A percentile compares a stretch with the other conserved stretches of the same genome.
phyloP scores from a whole-genome alignment of 345 rosid genomes.

The Schrenkiella parvula region DNA sequence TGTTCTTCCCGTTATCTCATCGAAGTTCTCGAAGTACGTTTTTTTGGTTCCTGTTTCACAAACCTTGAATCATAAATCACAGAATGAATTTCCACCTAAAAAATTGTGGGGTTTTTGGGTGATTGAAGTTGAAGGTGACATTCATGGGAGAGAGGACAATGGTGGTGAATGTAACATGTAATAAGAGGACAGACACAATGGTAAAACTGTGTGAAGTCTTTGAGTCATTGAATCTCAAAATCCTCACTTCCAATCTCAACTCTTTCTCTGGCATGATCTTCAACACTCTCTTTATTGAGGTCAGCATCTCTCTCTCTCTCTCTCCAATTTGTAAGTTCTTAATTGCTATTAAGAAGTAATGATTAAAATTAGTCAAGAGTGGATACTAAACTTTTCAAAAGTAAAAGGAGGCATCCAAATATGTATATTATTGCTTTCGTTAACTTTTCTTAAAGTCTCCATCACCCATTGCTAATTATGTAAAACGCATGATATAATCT shows the following conservation, averaged over 20 bases:
- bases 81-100: background rate
- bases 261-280: constrained; percentile 67
- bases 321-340: background rate
- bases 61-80: background rate
- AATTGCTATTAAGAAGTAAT: background rate
- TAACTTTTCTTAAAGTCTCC: constrained; percentile 10
- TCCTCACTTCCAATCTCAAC: constrained; percentile 68
- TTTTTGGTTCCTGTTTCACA: background rate
- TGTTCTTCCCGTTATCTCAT: constrained; percentile 47
- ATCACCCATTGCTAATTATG: constrained; percentile 3
- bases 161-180: constrained; percentile 78
- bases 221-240: constrained; percentile 73
- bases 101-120: background rate
- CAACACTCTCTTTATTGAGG: constrained; percentile 85
- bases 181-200: constrained; percentile 79
- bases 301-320: constrained; percentile 22
- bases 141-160: constrained; percentile 68
- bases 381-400: constrained; percentile 22
- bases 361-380: constrained; percentile 30
- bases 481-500: background rate
- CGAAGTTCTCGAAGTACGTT: constrained; percentile 54
- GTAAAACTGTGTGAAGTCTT: constrained; percentile 79
- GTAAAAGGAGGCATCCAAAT: constrained; percentile 13
- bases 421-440: background rate
- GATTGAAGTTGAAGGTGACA: constrained; percentile 60